These are phyloP conservation scores for Cadophora malorum DNA, from an alignment of 2,329 filamentous ascomycete genomes.

Conservation along the genomic window DNA sequence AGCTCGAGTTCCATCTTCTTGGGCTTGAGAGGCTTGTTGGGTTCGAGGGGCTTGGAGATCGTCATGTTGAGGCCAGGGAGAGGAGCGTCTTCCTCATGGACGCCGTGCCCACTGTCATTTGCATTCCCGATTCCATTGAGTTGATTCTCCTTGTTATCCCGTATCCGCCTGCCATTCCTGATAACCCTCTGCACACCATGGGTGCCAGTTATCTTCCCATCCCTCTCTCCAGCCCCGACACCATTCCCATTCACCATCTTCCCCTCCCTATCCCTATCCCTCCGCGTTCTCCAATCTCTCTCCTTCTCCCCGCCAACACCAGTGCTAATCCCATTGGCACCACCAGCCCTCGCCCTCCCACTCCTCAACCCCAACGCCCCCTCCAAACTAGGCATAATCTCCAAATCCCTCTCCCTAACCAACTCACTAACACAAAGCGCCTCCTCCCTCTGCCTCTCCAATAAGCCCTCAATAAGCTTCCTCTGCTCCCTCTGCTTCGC, in stretches of 20 bases:
- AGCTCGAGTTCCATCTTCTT: conserved; percentile 24
- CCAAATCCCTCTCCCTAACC: conserved; percentile 21
- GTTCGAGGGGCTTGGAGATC: neutral
- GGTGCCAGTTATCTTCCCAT: neutral
- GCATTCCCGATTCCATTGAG: neutral
- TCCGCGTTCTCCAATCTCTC: neutral
- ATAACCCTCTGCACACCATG: neutral
- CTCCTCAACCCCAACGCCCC: conserved; percentile 20
- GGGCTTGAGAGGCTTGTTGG: neutral
- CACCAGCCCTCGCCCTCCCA: neutral
- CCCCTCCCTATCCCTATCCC: too few relatives aligned
- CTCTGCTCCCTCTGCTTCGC: conserved; percentile 8
- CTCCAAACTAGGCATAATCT: conserved; percentile 25
- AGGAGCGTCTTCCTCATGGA: neutral
- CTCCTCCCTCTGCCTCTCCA: conserved; percentile 11
- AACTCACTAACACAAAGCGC: conserved; percentile 23
- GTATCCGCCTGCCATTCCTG: conserved; percentile 3
- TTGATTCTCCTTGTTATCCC: conserved; percentile 14
- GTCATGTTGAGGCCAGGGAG: neutral
- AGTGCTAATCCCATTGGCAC: neutral
- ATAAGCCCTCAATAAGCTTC: neutral
- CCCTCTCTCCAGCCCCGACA: too few relatives aligned
- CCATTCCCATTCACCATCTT: neutral
- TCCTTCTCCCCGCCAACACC: neutral
- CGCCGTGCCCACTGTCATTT: neutral